phyloP scores from a whole-genome alignment of 2,329 filamentous ascomycete species.

The Lasiodiplodia theobromae region DNA sequence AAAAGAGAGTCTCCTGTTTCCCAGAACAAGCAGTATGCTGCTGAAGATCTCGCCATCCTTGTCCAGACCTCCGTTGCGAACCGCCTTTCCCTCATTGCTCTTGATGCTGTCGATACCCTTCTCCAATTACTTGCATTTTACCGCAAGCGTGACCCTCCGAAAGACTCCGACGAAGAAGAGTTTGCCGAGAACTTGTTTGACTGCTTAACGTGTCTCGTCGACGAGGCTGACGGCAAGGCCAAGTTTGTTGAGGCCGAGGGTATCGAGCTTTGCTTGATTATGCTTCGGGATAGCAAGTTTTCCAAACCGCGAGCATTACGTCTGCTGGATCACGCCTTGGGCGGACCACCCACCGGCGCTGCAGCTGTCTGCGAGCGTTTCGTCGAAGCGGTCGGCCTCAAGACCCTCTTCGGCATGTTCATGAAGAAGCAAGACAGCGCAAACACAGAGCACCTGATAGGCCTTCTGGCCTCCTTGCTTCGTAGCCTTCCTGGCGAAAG shows the following conservation, averaged over 20 bases:
- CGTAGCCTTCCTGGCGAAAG: slow-evolving; percentile 80
- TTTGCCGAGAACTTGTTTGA: slow-evolving; percentile 96
- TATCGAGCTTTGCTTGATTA: slow-evolving; percentile 87
- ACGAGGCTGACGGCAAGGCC: slow-evolving; percentile 75
- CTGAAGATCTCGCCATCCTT: slow-evolving; percentile 89
- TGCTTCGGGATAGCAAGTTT: slow-evolving; percentile 87
- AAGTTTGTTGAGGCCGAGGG: slow-evolving; percentile 91
- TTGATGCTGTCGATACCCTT: slow-evolving; percentile 78
- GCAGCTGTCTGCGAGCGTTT: slow-evolving; percentile 74
- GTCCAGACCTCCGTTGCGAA: slow-evolving; percentile 77
- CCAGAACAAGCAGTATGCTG: slow-evolving; percentile 95
- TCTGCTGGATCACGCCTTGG: slow-evolving; percentile 80
- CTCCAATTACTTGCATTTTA: slow-evolving; percentile 87
- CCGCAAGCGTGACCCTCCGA: slow-evolving; percentile 82
- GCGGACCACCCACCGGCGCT: slow-evolving; percentile 9
- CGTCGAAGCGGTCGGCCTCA: slow-evolving; percentile 84
- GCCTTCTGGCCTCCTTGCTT: slow-evolving; percentile 83
- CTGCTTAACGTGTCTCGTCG: slow-evolving; percentile 78
- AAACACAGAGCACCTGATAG: slow-evolving; percentile 79
- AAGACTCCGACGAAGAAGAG: slow-evolving; percentile 89
- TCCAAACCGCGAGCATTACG: slow-evolving; percentile 80
- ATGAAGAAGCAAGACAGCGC: slow-evolving; percentile 78
- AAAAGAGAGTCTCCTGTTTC: slow-evolving; percentile 71
- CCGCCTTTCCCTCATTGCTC: slow-evolving; percentile 64
- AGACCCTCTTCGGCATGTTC: slow-evolving; percentile 84